Conservation (phyloP, 2,329 filamentous ascomycete species). For the Neocucurbitaria cava region DNA sequence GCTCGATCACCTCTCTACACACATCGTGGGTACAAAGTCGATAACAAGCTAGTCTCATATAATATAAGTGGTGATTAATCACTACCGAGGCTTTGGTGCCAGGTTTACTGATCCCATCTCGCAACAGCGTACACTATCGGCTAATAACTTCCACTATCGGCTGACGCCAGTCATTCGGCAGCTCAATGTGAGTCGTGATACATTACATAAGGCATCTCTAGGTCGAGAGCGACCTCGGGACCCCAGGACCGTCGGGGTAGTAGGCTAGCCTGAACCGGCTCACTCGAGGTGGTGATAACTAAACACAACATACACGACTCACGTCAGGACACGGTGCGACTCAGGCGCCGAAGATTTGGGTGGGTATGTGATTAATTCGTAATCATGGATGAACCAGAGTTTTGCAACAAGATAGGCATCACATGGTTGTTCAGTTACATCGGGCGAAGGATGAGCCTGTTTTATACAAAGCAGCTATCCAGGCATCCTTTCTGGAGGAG, state of each 20-base stretch:
- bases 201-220: not conserved
- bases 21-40: not conserved
- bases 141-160: not conserved
- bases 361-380: not conserved
- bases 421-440: too few species aligned
- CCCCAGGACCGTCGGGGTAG: not conserved
- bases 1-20: too few species aligned
- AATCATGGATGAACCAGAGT: not conserved
- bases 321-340: not conserved
- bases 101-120: not conserved
- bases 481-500: too few species aligned
- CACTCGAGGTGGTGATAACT: not conserved
- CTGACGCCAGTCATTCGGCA: not conserved
- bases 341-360: not conserved
- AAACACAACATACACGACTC: slow-evolving; percentile 1
- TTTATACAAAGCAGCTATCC: too few species aligned
- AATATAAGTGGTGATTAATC: not conserved
- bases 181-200: not conserved
- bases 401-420: not conserved
- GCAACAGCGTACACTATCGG: not conserved
- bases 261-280: not conserved
- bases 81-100: not conserved
- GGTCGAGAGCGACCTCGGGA: not conserved
- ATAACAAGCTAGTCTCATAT: not conserved
- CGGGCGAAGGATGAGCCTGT: too few species aligned